Evolutionary conservation across 2,329 filamentous ascomycete genomes (phyloP).

Genomic region (Chrysosphaeria jannelii): DNA sequence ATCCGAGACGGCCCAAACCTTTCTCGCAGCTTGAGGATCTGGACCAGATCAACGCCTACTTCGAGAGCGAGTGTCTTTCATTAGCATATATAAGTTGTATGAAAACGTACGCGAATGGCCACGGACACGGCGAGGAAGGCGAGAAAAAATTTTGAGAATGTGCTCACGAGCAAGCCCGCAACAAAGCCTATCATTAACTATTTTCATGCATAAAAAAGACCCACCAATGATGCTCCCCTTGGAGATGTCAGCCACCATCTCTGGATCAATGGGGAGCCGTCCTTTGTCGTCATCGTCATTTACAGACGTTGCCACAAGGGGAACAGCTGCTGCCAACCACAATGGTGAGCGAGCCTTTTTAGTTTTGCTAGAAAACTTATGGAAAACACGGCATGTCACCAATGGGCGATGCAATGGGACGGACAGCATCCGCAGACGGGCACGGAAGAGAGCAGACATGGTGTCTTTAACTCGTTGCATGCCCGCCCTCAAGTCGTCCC

Average conservation of each 20-base stretch:
- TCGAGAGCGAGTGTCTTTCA: conserved; percentile 10
- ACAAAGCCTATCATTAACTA: conserved; percentile 18
- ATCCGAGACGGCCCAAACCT: conserved; percentile 11
- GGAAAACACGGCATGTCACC: too few relatives aligned
- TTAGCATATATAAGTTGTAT: background rate
- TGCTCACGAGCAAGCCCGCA: conserved; percentile 31
- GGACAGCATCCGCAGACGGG: too few relatives aligned
- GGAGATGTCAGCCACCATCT: conserved; percentile 18
- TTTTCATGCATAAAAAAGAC: conserved; percentile 2
- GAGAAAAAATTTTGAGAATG: conserved; percentile 41
- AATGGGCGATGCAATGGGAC: too few relatives aligned
- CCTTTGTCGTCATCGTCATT: background rate
- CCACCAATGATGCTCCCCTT: conserved; percentile 21
- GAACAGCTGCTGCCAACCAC: conserved; percentile 2
- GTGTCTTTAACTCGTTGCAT: too few relatives aligned
- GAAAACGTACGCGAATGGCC: conserved; percentile 23
- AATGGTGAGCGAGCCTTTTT: conserved; percentile 1
- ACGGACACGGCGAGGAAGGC: conserved; percentile 34
- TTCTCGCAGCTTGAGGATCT: conserved; percentile 11
- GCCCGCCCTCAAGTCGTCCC: too few relatives aligned
- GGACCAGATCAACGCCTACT: conserved; percentile 13
- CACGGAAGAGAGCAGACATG: too few relatives aligned
- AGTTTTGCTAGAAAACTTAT: too few relatives aligned
- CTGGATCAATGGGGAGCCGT: conserved; percentile 4
- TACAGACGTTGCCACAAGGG: conserved; percentile 1